Evolutionary conservation across 2,329 filamentous ascomycete species (phyloP).

Genomic region (Botrytis cinerea): DNA sequence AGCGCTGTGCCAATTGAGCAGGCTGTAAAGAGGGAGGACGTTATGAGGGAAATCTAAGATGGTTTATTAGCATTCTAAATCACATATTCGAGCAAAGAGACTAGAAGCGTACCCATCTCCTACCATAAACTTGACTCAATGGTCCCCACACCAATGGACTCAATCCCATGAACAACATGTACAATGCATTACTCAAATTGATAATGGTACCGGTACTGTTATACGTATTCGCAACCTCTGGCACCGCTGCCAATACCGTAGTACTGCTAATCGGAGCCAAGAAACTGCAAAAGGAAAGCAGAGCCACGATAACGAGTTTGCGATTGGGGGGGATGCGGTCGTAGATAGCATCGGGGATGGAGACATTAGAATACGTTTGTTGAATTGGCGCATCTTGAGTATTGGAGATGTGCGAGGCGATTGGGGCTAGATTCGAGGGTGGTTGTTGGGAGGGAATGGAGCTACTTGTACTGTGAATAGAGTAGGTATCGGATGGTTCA

Average conservation of each 20-base stretch:
- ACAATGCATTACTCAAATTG: slow-evolving; percentile 74
- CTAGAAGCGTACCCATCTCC: slow-evolving; percentile 51
- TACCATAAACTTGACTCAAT: slow-evolving; percentile 64
- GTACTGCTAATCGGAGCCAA: slow-evolving; percentile 75
- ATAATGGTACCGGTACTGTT: slow-evolving; percentile 67
- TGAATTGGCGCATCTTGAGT: slow-evolving; percentile 40
- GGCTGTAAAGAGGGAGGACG: slow-evolving; percentile 63
- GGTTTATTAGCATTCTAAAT: slow-evolving; percentile 21
- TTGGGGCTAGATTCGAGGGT: slow-evolving; percentile 26
- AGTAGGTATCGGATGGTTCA: background rate
- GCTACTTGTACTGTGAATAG: slow-evolving; percentile 16
- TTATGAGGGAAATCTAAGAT: slow-evolving; percentile 56
- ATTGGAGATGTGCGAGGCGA: slow-evolving; percentile 37
- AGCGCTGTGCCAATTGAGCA: slow-evolving; percentile 74
- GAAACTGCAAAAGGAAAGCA: slow-evolving; percentile 75
- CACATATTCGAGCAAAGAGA: background rate
- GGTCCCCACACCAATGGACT: slow-evolving; percentile 72
- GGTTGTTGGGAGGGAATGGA: background rate
- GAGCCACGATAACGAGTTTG: slow-evolving; percentile 66
- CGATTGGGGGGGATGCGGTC: slow-evolving; percentile 60
- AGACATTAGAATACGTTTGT: slow-evolving; percentile 35
- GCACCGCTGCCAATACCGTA: slow-evolving; percentile 70
- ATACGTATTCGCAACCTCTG: slow-evolving; percentile 69
- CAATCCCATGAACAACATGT: slow-evolving; percentile 72
- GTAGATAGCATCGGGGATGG: slow-evolving; percentile 58